phyloP scores from a whole-genome alignment of 1,139 yeast species.

The Insectozyma bohioensis region DNA sequence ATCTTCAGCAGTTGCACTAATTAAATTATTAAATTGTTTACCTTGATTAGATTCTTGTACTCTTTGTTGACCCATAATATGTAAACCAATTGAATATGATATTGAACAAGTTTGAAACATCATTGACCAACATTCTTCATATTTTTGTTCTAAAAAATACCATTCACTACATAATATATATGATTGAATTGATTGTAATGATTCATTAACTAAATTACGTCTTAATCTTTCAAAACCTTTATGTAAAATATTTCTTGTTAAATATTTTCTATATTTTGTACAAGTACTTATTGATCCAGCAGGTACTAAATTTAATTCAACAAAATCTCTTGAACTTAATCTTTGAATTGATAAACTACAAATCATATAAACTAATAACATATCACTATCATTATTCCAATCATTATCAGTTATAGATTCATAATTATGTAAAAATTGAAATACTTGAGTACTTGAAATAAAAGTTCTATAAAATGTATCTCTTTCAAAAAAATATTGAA shows the following conservation, averaged over 20 bases:
- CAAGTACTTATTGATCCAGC: conserved; percentile 19
- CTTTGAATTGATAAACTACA: conserved; percentile 41
- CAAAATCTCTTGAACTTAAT: conserved; percentile 35
- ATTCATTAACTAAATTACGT: conserved; percentile 46
- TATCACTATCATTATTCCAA: conserved; percentile 54
- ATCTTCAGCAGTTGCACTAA: conserved; percentile 13
- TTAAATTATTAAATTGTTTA: conserved; percentile 13
- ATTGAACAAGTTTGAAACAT: conserved; percentile 48
- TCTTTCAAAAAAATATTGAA: conserved; percentile 33
- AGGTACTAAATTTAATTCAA: conserved; percentile 24
- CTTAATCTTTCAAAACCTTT: conserved; percentile 44
- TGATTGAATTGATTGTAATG: conserved; percentile 47
- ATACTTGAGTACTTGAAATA: conserved; percentile 25
- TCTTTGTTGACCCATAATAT: conserved; percentile 40
- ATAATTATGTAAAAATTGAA: conserved; percentile 31
- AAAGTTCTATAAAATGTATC: conserved; percentile 32
- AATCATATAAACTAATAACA: conserved; percentile 46
- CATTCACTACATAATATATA: conserved; percentile 53
- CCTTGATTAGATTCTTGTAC: conserved; percentile 14
- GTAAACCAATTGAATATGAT: conserved; percentile 53
- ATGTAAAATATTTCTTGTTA: conserved; percentile 32
- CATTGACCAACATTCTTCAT: conserved; percentile 52
- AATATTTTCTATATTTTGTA: conserved; percentile 25
- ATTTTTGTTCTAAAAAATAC: conserved; percentile 47
- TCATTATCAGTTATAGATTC: conserved; percentile 30